phyloP scores from a whole-genome alignment of 805 yeast species.

The Yarrowia keelungensis region DNA sequence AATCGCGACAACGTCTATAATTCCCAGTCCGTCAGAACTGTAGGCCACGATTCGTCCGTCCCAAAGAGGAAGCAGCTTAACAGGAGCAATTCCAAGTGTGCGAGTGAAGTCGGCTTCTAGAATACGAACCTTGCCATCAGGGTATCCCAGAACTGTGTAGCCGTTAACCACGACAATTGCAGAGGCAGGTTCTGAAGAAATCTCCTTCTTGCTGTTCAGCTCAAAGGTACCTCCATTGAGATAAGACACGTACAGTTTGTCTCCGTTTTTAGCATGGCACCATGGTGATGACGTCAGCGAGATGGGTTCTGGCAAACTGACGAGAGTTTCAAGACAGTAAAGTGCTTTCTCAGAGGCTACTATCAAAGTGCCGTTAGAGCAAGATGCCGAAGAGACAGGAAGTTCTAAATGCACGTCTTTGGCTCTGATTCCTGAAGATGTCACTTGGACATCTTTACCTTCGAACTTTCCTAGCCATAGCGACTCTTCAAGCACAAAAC shows the following conservation, averaged over 20 bases:
- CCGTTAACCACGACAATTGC: slow-evolving; percentile 16
- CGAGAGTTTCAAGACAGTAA: not conserved
- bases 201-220: not conserved
- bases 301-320: not conserved
- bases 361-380: slow-evolving; percentile 2
- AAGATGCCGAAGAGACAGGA: not conserved
- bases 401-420: slow-evolving; percentile 4
- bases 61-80: slow-evolving; percentile 13
- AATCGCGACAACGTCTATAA: not conserved
- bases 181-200: slow-evolving; percentile 2
- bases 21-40: slow-evolving; percentile 14
- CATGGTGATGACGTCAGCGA: slow-evolving; percentile 3
- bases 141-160: slow-evolving; percentile 16
- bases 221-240: slow-evolving; percentile 22
- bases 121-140: slow-evolving; percentile 12
- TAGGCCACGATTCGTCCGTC: slow-evolving; percentile 11
- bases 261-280: slow-evolving; percentile 22
- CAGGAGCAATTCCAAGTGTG: slow-evolving; percentile 16
- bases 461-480: slow-evolving; percentile 12
- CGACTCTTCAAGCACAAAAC: slow-evolving; percentile 12
- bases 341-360: slow-evolving; percentile 1
- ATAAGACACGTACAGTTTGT: slow-evolving; percentile 18
- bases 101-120: slow-evolving; percentile 12
- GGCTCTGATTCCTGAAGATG: slow-evolving; percentile 8
- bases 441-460: slow-evolving; percentile 2